A percentile compares a stretch with the other conserved stretches of the same genome.
phyloP scores from a whole-genome alignment of 1,139 yeast species.

The Trichomonascaceae sp. region DNA sequence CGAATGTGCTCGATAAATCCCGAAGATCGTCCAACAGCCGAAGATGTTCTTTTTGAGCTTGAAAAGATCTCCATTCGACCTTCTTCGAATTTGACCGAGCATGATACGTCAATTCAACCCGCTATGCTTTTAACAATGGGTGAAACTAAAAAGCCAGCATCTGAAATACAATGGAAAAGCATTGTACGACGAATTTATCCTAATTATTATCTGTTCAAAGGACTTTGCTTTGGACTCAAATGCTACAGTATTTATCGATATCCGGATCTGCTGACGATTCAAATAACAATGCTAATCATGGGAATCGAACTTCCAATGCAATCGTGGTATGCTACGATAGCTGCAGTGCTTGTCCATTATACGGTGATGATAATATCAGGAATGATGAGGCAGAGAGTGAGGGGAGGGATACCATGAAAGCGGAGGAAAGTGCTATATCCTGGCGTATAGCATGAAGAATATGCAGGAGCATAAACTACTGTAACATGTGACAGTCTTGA shows the following conservation, averaged over 20 bases:
- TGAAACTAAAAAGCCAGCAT: background rate
- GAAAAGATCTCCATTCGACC: background rate
- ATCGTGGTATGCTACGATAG: background rate
- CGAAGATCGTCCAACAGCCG: slow-evolving; percentile 40
- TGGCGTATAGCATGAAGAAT: too few species aligned
- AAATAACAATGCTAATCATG: background rate
- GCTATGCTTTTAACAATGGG: slow-evolving; percentile 3
- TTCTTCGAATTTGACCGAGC: background rate
- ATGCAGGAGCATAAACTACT: too few species aligned
- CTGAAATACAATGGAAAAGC: background rate
- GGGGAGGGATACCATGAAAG: too few species aligned
- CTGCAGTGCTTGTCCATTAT: background rate
- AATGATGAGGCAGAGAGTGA: background rate
- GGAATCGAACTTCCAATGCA: background rate
- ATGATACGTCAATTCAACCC: background rate
- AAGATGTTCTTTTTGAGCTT: slow-evolving; percentile 34
- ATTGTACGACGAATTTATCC: background rate
- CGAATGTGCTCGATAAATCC: slow-evolving; percentile 36
- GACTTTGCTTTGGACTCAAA: background rate
- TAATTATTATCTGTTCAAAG: background rate
- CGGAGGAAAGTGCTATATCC: too few species aligned
- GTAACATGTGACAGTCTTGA: too few species aligned
- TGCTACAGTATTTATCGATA: background rate
- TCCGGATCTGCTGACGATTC: background rate
- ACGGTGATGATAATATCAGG: background rate